These are phyloP conservation scores for Nothophytophthora sp. DNA, from an alignment of 352 stramenopile species.

Conservation along the genomic window DNA sequence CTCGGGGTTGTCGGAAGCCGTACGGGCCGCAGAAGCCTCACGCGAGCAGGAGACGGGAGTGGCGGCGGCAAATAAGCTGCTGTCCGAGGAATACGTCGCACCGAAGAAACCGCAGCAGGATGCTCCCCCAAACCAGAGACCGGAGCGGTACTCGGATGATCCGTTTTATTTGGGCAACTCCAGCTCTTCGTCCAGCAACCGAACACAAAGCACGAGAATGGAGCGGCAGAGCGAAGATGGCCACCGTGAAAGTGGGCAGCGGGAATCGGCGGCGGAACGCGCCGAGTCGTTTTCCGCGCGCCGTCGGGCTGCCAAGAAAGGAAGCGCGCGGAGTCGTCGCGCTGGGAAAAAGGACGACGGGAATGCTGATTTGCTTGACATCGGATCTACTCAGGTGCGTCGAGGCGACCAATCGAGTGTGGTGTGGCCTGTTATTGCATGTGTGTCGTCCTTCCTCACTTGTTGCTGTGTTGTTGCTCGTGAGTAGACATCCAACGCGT, in stretches of 20 bases:
- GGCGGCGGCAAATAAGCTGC: slow-evolving; percentile 74
- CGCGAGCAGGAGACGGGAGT: slow-evolving; percentile 65
- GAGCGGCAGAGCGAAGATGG: slow-evolving; percentile 31
- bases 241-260: no score
- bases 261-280: slow-evolving; percentile 47
- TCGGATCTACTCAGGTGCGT: slow-evolving; percentile 40
- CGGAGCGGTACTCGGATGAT: slow-evolving; percentile 78
- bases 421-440: background rate
- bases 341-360: slow-evolving; percentile 55
- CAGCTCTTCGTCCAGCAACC: slow-evolving; percentile 32
- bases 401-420: no score
- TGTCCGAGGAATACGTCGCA: slow-evolving; percentile 76
- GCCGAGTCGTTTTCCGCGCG: slow-evolving; percentile 71
- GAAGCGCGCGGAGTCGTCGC: slow-evolving; percentile 43
- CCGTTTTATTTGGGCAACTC: slow-evolving; percentile 70
- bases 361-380: slow-evolving; percentile 63
- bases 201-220: slow-evolving; percentile 44
- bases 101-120: slow-evolving; percentile 39
- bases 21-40: slow-evolving; percentile 68
- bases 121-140: slow-evolving; percentile 27
- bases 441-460: slow-evolving; percentile 13
- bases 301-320: slow-evolving; percentile 71
- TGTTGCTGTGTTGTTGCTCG: slow-evolving; percentile 5
- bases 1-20: slow-evolving; percentile 66
- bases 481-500: slow-evolving; percentile 23